Evolutionary conservation across 352 stramenopile genomes (phyloP), one percentile per base, ranked within the genome.

Genomic region (Pythium phragmiticola): DNA sequence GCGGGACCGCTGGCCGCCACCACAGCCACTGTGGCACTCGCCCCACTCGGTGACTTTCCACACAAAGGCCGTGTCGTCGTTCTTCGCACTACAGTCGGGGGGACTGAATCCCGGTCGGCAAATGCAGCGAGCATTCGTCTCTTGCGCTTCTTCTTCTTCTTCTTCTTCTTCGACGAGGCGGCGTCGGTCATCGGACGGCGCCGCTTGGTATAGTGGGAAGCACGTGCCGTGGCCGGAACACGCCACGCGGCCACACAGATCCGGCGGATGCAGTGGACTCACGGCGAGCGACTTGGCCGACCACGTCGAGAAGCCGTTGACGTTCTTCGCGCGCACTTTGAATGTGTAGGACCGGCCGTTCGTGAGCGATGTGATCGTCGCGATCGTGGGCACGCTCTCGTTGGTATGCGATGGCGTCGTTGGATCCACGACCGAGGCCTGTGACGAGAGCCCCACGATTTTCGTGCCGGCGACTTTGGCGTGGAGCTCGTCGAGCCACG

Each of bases 291-390:
- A 91, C 64, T 88, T 88, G 55, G 82, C 82, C 28, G 80, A 89
- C 78, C 78, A 89, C 26, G 80, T 77, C 9, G 82, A 91, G 49
- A 72, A 79, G 19, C 82, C 82, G 23, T 89, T 82, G 9, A 74
- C 43, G 57, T 91, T 91, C 49, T 76, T 77, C 4, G 82, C 80
- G 9, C 80, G 75, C 42, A 89, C 82, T 59, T 89, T 89, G 65
- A 91, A 91, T 7, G 73, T 72, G 58, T 89, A 89, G 17, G 80
- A 87, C 21, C 72, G 70, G 13, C 82, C 82, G 49, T 91, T 91
- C 37, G 76, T 51, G 36, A 91, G 61, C 14, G 75, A 66, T 7
- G 74, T 51, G 23, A 91, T 67, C 17, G 86, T 66, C 12, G 68
- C 49, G 0, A 70, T 74, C 17, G 78, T 88, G 0, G 83, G 75